Evolutionary conservation across 495 filamentous ascomycete genomes (phyloP), one percentile per base, ranked within the genome.

Genomic region (Daldinia bambusicola): DNA sequence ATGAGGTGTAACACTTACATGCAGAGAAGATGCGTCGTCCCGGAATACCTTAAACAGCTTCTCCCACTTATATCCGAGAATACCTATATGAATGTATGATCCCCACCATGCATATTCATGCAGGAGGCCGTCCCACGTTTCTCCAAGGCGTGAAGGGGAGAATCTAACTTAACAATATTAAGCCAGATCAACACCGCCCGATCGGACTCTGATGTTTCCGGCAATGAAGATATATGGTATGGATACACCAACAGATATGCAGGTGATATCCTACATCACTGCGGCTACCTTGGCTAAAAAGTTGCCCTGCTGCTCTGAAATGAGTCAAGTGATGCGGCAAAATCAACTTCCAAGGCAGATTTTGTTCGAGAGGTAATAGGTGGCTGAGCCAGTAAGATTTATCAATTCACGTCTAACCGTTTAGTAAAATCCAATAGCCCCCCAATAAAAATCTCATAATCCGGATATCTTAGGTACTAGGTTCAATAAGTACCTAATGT

Each of bases 251-350:
- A 31, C 34, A 30, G 52, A 50, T 45, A 71, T 43, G 59, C 60
- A 56, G 50, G 53, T 68, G 64, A 72, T 64, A 64, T 58, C 52
- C 40, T 63, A 37, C 52, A 40, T 63, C 31, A n/a, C 50, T 65
- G 69, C 69, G 59, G 43, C 18, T 22, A 56, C 32, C 20, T 50
- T 50, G 55, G 10, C 36, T 45, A 38, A 1, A 1, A 59, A 34
- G 43, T 51, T 56, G 67, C 51, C 55, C 63, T 62, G 69, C 57
- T 52, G 16, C 22, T 7, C 18, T 41, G 20, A 48, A 48, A 55
- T 63, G 63, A 67, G 63, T 72, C 69, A 67, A 72, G 37, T 60
- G 37, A 63, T 59, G 59, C 60, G 45, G 69, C 60, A 67, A 72
- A 72, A 57, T 38, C 7, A 61, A 36, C n/a, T 20, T 43, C 13